Base-by-base conservation (phyloP, 139 green algal genomes). In the Haematococcus sp. region DNA sequence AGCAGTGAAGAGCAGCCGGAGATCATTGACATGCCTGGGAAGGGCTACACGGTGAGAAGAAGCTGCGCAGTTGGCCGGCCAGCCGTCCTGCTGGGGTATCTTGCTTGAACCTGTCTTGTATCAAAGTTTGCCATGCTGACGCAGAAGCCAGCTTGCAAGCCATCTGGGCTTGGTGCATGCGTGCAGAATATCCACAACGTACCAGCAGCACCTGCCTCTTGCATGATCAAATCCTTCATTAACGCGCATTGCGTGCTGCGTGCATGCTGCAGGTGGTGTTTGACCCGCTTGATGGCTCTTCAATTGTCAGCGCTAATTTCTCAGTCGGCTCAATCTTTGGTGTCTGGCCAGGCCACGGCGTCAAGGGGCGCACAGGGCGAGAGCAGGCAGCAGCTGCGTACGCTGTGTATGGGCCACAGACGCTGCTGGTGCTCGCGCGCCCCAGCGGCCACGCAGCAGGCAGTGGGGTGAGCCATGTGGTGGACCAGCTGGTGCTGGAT, bases 271-370 rank as follows among this genome's bases (percentile, higher is more conserved):
- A 88, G 80, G 87, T 97, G n/a, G 89, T 91, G 0, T 97, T 92
- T 64, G 92, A 97, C 71, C 92, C 92, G 0, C 73, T 97, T 32
- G 92, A 97, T 65, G 92, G 92, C 63, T 85, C 61, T 63, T 86
- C 63, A 74, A 92, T 97, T 28, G 72, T 95, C n/a, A 73, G 70
- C 4, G 88, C 90, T 17, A 91, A 94, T 78, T 95, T 90, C 61
- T 76, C 91, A 13, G 89, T 96, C 35, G 91, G 92, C 59, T 87
- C 74, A 68, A 97, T 97, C 55, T 96, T 97, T 75, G 92, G 88
- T 2, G 54, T 97, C 0, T 97, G 88, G 87, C 81, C 77, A 3
- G 90, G 90, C 1, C 68, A 52, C 3, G 72, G 71, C 13, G 77
- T 93, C 13, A 22, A 94, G 4, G 88, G 89, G 2, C 75, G 76